Conservation (phyloP, 306 rosid genomes). For the Corylus americana region DNA sequence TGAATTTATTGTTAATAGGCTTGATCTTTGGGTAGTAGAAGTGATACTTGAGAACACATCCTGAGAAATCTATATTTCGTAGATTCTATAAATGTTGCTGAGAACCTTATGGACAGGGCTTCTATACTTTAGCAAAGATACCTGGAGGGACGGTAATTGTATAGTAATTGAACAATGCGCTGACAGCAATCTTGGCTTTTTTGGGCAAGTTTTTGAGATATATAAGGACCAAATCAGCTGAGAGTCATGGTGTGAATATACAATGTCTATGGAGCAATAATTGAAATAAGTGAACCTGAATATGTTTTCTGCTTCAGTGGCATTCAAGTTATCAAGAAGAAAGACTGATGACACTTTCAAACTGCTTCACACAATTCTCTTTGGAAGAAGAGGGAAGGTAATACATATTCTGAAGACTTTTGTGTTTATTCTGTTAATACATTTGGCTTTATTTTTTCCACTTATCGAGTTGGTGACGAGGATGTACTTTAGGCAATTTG, state of each 20-base stretch:
- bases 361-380: slow-evolving; percentile 85
- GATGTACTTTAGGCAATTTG: background rate
- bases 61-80: background rate
- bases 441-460: slow-evolving; percentile 6
- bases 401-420: slow-evolving; percentile 23
- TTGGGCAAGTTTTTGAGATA: background rate
- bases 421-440: slow-evolving; percentile 5
- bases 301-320: slow-evolving; percentile 56
- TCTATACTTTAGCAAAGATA: background rate
- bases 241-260: slow-evolving; percentile 10
- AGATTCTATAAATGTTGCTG: background rate
- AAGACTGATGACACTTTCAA: slow-evolving; percentile 80
- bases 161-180: background rate
- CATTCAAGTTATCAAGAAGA: slow-evolving; percentile 81
- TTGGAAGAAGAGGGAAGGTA: slow-evolving; percentile 99
- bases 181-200: background rate
- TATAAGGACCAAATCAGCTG: background rate
- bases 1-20: background rate
- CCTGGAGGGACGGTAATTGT: background rate
- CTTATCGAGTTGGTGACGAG: slow-evolving; percentile 12
- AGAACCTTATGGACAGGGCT: background rate
- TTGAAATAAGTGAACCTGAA: slow-evolving; percentile 18
- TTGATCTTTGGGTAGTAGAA: no score
- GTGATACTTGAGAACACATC: background rate
- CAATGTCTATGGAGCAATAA: slow-evolving; percentile 13